These are phyloP conservation scores for Pseudocercospora cruenta DNA, from an alignment of 2,329 filamentous ascomycete genomes.

Conservation along the genomic window DNA sequence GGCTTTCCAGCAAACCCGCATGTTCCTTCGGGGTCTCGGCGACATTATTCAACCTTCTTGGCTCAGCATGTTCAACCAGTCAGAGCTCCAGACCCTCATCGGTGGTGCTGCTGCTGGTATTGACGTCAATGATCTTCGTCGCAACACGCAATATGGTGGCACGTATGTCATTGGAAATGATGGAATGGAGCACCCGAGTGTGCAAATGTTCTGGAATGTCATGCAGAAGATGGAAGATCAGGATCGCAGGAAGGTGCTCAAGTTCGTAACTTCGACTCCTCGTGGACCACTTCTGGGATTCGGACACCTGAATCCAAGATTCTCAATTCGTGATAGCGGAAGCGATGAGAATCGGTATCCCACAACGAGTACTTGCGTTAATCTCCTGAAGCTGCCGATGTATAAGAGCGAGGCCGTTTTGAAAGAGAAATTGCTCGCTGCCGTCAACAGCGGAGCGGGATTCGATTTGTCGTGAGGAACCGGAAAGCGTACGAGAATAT, in stretches of 20 bases:
- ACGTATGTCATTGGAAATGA: conserved; percentile 91
- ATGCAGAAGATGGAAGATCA: conserved; percentile 75
- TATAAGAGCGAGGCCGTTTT: conserved; percentile 70
- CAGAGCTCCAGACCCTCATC: conserved; percentile 89
- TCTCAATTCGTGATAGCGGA: conserved; percentile 86
- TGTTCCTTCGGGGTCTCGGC: conserved; percentile 83
- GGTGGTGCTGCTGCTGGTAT: conserved; percentile 81
- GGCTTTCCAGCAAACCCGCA: conserved; percentile 76
- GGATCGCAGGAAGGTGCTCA: conserved; percentile 82
- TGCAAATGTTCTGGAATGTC: conserved; percentile 89
- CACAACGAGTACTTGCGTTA: conserved; percentile 95
- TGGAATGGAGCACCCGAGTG: conserved; percentile 78
- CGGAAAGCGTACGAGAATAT: neutral
- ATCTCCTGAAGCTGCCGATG: conserved; percentile 85
- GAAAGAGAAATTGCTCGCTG: conserved; percentile 83
- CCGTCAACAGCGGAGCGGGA: conserved; percentile 84
- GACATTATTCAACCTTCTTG: conserved; percentile 88
- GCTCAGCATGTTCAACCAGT: conserved; percentile 98
- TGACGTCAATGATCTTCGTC: conserved; percentile 80
- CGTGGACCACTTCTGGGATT: conserved; percentile 89
- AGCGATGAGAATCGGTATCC: conserved; percentile 77
- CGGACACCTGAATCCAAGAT: conserved; percentile 77
- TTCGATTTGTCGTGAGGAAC: conserved; percentile 75
- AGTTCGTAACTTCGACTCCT: conserved; percentile 94
- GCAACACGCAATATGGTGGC: conserved; percentile 84